Evolutionary conservation across 2,329 filamentous ascomycete genomes (phyloP).

Genomic region (Ophiognomonia clavigignenti-juglandacearum): DNA sequence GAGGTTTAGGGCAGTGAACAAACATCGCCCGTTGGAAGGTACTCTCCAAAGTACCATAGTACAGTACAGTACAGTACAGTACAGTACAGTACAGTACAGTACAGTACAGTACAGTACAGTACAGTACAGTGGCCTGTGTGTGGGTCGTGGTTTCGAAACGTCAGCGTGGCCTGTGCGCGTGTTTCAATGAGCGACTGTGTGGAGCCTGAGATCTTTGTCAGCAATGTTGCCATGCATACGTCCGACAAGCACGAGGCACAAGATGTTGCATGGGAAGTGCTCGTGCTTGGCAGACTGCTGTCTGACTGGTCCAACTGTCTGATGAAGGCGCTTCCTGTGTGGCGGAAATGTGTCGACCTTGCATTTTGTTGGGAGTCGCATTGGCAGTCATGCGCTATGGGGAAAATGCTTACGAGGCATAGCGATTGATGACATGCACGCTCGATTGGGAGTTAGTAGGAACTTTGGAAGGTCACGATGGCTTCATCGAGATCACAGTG

Average conservation of each 20-base stretch:
- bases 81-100: too few species aligned
- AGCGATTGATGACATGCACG: too few species aligned
- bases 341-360: constrained; percentile 4
- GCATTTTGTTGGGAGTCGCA: not conserved
- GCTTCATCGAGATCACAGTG: not conserved
- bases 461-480: not conserved
- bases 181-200: constrained; percentile 11
- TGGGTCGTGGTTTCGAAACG: too few species aligned
- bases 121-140: too few species aligned
- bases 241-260: not conserved
- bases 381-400: not conserved
- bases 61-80: too few species aligned
- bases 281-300: not conserved
- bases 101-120: too few species aligned
- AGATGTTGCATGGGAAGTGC: not conserved
- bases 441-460: too few species aligned
- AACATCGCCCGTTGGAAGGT: too few species aligned
- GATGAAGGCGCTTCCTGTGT: too few species aligned
- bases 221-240: not conserved
- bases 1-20: too few species aligned
- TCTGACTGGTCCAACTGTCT: not conserved
- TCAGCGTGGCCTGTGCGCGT: not conserved
- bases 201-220: constrained; percentile 8
- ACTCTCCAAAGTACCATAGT: too few species aligned
- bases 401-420: too few species aligned